phyloP scores from a whole-genome alignment of 2,329 filamentous ascomycete species.

The Paecilomyces niveus region DNA sequence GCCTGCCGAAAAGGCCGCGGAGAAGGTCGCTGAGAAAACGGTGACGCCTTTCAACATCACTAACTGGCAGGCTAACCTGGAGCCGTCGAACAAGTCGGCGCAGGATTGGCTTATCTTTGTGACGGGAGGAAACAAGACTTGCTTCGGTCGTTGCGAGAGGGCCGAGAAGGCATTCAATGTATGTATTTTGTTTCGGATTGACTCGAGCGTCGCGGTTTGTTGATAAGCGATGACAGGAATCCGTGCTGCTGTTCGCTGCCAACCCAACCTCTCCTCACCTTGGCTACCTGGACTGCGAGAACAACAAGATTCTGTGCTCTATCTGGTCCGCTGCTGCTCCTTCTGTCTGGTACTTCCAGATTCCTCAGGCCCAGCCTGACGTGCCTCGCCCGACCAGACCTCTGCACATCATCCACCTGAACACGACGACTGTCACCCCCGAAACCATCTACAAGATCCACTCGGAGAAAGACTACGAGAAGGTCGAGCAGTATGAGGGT shows the following conservation, averaged over 20 bases:
- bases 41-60: constrained; percentile 48
- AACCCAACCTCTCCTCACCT: constrained; percentile 50
- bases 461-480: constrained; percentile 49
- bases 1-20: constrained; percentile 35
- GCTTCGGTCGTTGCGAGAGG: constrained; percentile 51
- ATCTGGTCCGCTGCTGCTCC: constrained; percentile 53
- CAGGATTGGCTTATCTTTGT: constrained; percentile 55
- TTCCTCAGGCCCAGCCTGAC: constrained; percentile 47
- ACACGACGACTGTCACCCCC: constrained; percentile 51
- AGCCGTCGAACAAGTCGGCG: constrained; percentile 26
- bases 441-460: constrained; percentile 51
- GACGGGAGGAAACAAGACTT: constrained; percentile 59
- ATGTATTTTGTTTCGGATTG: constrained; percentile 13
- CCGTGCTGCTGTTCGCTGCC: constrained; percentile 46
- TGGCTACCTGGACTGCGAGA: constrained; percentile 53
- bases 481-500: constrained; percentile 49
- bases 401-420: constrained; percentile 49
- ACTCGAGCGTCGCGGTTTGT: constrained; percentile 1
- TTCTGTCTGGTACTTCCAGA: constrained; percentile 49
- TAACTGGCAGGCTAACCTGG: constrained; percentile 52
- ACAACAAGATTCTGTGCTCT: constrained; percentile 52
- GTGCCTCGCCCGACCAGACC: constrained; percentile 47
- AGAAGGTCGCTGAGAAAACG: constrained; percentile 42
- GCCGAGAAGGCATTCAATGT: constrained; percentile 49
- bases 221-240: constrained; percentile 35